A percentile compares a stretch with the other conserved stretches of the same genome.
Evolutionary conservation across 164 flowering plant genomes (phyloP).

Genomic region (Euptelea pleiosperma): DNA sequence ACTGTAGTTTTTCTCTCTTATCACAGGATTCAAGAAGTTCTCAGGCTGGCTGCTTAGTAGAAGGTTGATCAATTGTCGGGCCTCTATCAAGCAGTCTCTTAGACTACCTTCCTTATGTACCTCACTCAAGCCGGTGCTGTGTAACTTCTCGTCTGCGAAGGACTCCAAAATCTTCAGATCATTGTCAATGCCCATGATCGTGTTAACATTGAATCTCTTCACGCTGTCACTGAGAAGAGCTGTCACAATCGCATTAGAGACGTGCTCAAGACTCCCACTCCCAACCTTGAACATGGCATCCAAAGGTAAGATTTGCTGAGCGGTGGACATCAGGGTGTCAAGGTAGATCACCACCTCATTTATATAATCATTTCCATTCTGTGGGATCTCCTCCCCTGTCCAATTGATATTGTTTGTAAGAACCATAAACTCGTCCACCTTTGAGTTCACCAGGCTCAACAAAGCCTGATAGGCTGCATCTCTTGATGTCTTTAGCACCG

Average conservation of each 20-base stretch:
- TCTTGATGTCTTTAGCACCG: conserved; percentile 70
- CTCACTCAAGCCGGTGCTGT: conserved; percentile 61
- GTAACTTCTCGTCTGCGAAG: conserved; percentile 79
- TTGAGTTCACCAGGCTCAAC: conserved; percentile 54
- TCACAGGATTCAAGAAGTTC: conserved; percentile 88
- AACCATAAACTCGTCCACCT: conserved; percentile 68
- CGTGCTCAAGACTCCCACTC: conserved; percentile 74
- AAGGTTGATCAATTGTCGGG: conserved; percentile 78
- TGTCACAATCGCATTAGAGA: conserved; percentile 50
- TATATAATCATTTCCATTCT: conserved; percentile 50
- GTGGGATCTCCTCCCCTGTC: conserved; percentile 67
- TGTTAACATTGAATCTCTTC: conserved; percentile 76
- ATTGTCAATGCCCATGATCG: conserved; percentile 53
- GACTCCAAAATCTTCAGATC: conserved; percentile 66
- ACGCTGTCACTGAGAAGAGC: conserved; percentile 78
- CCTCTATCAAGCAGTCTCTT: conserved; percentile 60
- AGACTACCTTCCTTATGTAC: conserved; percentile 59
- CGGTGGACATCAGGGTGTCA: conserved; percentile 71
- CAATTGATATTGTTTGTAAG: conserved; percentile 69
- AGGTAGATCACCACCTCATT: conserved; percentile 71
- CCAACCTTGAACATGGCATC: conserved; percentile 80
- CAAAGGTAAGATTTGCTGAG: conserved; percentile 79
- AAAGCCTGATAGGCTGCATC: conserved; percentile 75
- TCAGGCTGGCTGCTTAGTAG: conserved; percentile 82
- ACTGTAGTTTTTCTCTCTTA: conserved; percentile 67